Evolutionary conservation across 305 asterid species (phyloP), one percentile per base, ranked within the genome.

Genomic region (Andrographis paniculata): DNA sequence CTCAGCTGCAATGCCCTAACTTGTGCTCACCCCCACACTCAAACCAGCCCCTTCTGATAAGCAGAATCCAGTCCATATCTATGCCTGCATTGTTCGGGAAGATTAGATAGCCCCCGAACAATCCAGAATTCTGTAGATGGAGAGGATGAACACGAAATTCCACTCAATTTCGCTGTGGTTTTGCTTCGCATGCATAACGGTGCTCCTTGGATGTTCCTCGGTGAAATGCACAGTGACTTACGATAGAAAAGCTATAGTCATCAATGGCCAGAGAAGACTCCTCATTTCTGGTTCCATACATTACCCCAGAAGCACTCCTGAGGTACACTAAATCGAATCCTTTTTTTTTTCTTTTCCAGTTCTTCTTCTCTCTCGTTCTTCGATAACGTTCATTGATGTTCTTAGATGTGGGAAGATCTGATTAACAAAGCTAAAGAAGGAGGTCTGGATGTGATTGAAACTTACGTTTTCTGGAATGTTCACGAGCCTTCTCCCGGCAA

Each of bases 341-440:
- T 14, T 20, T 4, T 20, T 3, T 45, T 6, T 11, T 4, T 21
- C n/a, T 45, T 21, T 31, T 14, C 13, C 12, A 3, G 37, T 11
- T 6, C 1, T 31, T 6, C 1, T 31, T 0, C 6, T 1, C 2
- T 18, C 5, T 4, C 2, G 5, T 2, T 14, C 20, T 43, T 8
- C 2, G 19, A 7, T 9, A 4, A 4, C 19, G 2, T 4, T 43
- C 1, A 1, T 7, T 23, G 19, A 2, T 35, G 40, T 4, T n/a
- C n/a, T n/a, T 41, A 75, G 83, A 76, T 72, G 83, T 76, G 83
- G 79, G 70, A 76, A 6, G 49, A 62, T 1, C 47, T 76, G 23
- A 66, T 76, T 19, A 50, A 49, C 42, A 71, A 61, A 42, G 69
- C 83, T 0, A 75, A 75, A 58, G 79, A 71, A 1, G 83, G 79